Conservation (phyloP, 2,329 filamentous ascomycete species). For the Penicillium sp. region DNA sequence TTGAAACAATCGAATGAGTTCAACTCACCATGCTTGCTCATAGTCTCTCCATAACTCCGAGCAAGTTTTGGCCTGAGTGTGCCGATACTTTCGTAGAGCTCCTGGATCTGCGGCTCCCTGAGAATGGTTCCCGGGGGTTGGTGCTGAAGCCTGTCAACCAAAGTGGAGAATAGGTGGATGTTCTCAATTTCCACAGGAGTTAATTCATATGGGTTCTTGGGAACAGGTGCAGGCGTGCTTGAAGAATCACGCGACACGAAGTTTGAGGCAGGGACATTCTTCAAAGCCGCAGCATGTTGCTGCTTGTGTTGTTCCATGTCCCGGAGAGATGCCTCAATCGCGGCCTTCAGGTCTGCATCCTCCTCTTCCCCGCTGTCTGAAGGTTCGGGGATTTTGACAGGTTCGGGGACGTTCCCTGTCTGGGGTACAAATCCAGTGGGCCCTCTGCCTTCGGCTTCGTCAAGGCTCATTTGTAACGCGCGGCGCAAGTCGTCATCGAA, state of each 20-base stretch:
- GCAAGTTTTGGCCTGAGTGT: constrained; percentile 88
- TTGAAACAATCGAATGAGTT: background rate
- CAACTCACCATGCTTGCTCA: constrained; percentile 92
- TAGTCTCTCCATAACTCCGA: constrained; percentile 94
- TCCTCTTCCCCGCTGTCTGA: constrained; percentile 65
- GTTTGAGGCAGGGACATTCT: constrained; percentile 68
- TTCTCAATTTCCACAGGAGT: constrained; percentile 94
- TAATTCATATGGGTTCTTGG: constrained; percentile 92
- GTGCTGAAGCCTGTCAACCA: constrained; percentile 92
- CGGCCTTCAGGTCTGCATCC: constrained; percentile 88
- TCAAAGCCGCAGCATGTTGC: constrained; percentile 78
- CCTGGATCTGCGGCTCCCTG: constrained; percentile 96
- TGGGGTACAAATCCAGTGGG: constrained; percentile 72
- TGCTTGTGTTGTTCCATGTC: constrained; percentile 99
- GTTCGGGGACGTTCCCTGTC: constrained; percentile 45
- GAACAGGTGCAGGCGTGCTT: constrained; percentile 54
- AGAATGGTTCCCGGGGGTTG: constrained; percentile 94
- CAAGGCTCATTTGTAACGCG: constrained; percentile 93
- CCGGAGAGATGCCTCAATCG: constrained; percentile 88
- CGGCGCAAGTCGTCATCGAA: constrained; percentile 95
- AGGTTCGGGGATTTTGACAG: constrained; percentile 47
- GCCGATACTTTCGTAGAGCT: constrained; percentile 97
- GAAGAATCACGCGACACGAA: constrained; percentile 52
- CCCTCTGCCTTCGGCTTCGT: constrained; percentile 78
- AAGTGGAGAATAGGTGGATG: constrained; percentile 90